Percentiles rank a stretch among this genome's conserved stretches.
These are phyloP conservation scores for Ascochyta fabae DNA, from an alignment of 2,329 filamentous ascomycete species.

Conservation along the genomic window DNA sequence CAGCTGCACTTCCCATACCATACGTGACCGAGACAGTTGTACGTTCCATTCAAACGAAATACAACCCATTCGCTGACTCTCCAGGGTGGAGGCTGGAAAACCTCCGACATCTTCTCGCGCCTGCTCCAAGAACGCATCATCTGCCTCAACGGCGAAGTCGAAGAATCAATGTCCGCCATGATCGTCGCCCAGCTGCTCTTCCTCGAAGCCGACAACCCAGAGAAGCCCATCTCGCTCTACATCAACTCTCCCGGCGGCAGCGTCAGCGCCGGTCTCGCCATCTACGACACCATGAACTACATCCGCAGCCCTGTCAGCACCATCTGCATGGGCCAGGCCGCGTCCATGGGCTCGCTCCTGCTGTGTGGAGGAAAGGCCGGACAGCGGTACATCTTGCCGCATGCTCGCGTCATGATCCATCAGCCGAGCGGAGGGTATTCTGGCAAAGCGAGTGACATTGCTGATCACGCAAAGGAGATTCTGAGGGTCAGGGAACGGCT, in stretches of 20 bases:
- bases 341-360: constrained; percentile 91
- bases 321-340: constrained; percentile 92
- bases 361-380: constrained; percentile 85
- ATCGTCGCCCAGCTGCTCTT: constrained; percentile 96
- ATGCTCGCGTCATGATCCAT: constrained; percentile 96
- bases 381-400: constrained; percentile 87
- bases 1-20: constrained; percentile 55
- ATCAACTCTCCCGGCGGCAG: constrained; percentile 96
- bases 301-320: constrained; percentile 92
- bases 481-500: constrained; percentile 82
- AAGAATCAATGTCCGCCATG: constrained; percentile 88
- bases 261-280: constrained; percentile 82
- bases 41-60: constrained; percentile 22
- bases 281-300: constrained; percentile 99
- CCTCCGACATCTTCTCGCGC: constrained; percentile 57
- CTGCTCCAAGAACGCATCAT: constrained; percentile 81
- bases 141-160: constrained; percentile 88
- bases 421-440: constrained; percentile 82
- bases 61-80: constrained; percentile 34
- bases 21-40: constrained; percentile 60
- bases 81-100: constrained; percentile 59
- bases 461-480: constrained; percentile 98
- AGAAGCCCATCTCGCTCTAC: constrained; percentile 95
- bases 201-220: constrained; percentile 94
- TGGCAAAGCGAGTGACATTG: constrained; percentile 78